phyloP scores from a whole-genome alignment of 2,329 filamentous ascomycete genomes.

The Fusarium pseudonygamai region DNA sequence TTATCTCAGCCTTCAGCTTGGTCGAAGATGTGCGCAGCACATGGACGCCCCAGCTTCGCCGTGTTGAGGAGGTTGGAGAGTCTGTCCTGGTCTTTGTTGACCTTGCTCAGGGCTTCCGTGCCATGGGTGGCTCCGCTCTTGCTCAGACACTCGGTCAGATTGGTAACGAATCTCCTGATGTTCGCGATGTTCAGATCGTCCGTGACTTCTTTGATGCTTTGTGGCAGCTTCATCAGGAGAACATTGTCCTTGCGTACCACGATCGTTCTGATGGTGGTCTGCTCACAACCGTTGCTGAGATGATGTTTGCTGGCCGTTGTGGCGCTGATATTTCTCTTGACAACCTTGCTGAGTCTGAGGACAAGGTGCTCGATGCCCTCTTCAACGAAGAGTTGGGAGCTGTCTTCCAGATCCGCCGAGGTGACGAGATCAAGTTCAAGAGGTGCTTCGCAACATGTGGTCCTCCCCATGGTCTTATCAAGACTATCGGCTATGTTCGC shows the following conservation, averaged over 20 bases:
- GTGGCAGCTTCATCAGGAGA: constrained; percentile 66
- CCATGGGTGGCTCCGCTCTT: constrained; percentile 89
- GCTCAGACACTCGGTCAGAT: constrained; percentile 90
- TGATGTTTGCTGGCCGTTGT: constrained; percentile 97
- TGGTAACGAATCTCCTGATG: constrained; percentile 85
- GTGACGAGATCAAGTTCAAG: constrained; percentile 85
- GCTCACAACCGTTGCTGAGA: constrained; percentile 89
- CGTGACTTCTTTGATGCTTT: constrained; percentile 93
- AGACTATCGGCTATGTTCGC: constrained; percentile 82
- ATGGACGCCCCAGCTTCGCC: constrained; percentile 90
- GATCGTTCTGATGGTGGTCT: constrained; percentile 94
- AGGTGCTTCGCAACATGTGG: constrained; percentile 92
- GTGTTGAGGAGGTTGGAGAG: constrained; percentile 87
- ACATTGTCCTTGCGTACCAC: constrained; percentile 87
- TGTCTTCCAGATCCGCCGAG: constrained; percentile 91
- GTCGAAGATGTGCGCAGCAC: constrained; percentile 85
- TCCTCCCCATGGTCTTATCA: constrained; percentile 81
- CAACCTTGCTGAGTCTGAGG: constrained; percentile 70
- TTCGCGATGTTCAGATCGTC: constrained; percentile 81
- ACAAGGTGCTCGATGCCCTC: constrained; percentile 76
- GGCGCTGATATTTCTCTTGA: constrained; percentile 89
- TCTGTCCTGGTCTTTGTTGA: constrained; percentile 91
- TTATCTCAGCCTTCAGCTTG: constrained; percentile 89
- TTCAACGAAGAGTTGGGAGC: constrained; percentile 98
- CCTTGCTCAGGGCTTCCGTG: constrained; percentile 80